Evolutionary conservation across 2,329 filamentous ascomycete species (phyloP).

Genomic region (Polychaeton citri): DNA sequence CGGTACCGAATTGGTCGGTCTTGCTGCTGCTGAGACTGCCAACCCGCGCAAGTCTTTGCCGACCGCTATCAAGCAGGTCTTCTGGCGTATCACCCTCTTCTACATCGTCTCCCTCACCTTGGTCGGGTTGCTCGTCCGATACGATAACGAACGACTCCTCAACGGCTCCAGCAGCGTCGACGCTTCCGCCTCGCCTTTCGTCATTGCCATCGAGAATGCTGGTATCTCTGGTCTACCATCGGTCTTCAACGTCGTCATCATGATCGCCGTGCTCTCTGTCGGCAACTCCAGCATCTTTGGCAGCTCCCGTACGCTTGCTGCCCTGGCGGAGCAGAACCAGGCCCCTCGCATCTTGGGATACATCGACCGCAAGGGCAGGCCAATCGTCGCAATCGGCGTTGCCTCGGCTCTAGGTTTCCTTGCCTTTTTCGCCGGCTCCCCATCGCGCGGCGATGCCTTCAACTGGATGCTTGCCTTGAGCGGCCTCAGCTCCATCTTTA

Average conservation of each 20-base stretch:
- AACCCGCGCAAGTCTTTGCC: conserved; percentile 35
- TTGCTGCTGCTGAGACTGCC: conserved; percentile 39
- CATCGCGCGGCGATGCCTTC: conserved; percentile 50
- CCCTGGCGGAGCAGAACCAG: conserved; percentile 59
- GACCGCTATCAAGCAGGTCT: conserved; percentile 21
- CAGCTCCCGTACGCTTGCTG: conserved; percentile 77
- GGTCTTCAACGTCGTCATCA: conserved; percentile 55
- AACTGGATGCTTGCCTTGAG: conserved; percentile 69
- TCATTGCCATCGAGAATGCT: conserved; percentile 50
- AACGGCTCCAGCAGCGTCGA: conserved; percentile 20
- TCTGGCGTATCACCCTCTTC: conserved; percentile 22
- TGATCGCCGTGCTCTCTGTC: conserved; percentile 47
- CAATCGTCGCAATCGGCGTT: conserved; percentile 60
- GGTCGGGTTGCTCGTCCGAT: conserved; percentile 21
- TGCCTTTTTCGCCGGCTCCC: conserved; percentile 59
- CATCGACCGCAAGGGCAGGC: conserved; percentile 66
- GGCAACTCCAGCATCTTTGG: conserved; percentile 40
- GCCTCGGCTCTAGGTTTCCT: conserved; percentile 59
- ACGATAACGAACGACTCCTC: conserved; percentile 20
- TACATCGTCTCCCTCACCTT: conserved; percentile 21
- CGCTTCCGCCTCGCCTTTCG: conserved; percentile 46
- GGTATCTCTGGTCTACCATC: conserved; percentile 47
- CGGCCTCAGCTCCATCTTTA: conserved; percentile 61
- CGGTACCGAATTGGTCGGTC: conserved; percentile 50
- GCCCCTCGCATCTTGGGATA: conserved; percentile 47